Evolutionary conservation across 441 rosid genomes (phyloP), one percentile per base, ranked within the genome.

Genomic region (Erodium trifolium): DNA sequence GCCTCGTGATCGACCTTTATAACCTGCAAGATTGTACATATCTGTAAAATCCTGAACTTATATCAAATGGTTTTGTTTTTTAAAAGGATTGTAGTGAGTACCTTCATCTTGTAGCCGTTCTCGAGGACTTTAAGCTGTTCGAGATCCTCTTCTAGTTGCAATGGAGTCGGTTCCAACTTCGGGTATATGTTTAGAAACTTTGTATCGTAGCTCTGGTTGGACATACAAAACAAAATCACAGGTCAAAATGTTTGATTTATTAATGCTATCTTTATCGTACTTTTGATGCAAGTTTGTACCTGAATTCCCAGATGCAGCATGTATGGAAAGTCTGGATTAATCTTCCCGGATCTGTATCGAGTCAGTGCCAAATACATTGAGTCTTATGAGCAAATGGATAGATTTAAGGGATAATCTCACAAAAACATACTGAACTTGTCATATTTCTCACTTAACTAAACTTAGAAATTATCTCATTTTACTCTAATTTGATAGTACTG

Each of bases 41-140:
- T 4, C 11, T 43, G 8, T 14, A 53, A 53, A 4, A 53, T 16
- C 17, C 18, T 3, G 60, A 16, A 16, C 8, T 75, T 2, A 23
- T 23, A 23, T 23, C 27, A 2, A 23, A 23, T 23, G 27, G 27
- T 23, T 23, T 23, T 2, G 27, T 23, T 23, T 23, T 23, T 23
- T 23, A 23, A 23, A 2, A 23, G 27, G 27, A 23, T 23, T 23
- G 27, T 2, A 23, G 27, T 0, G 27, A 23, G 27, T 23, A 91
- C 97, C 99, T 93, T 93, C 96, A 93, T 93, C 77, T 88, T 93
- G 73, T 89, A 93, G 27, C 99, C 96, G 80, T 93, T 89, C 79
- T 93, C 99, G 60, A 91, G 95, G 69, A 89, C 96, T 85, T 91
- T 93, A 68, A 93, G 93, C 85, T 93, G 99, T 64, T 93, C 97